These are phyloP conservation scores for Nicotiana benthamiana DNA, from an alignment of 257 asterid genomes.

Conservation along the genomic window DNA sequence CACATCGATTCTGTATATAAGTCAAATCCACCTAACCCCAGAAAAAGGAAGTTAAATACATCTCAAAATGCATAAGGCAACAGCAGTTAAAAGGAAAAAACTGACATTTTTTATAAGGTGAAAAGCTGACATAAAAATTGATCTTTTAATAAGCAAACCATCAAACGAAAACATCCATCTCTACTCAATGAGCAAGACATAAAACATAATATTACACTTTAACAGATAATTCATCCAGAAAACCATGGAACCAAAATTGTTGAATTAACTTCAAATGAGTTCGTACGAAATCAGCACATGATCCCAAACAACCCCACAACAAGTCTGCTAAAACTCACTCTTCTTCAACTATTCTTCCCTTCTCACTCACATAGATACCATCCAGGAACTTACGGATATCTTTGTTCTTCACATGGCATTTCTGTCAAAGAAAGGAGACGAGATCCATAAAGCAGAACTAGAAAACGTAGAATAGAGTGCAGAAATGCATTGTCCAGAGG, in stretches of 20 bases:
- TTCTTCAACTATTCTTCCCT: slow-evolving; percentile 4
- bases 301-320: background rate
- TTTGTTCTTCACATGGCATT: slow-evolving; percentile 5
- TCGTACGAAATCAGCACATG: background rate
- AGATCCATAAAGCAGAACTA: background rate
- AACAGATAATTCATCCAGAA: background rate
- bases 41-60: no score
- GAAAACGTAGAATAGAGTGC: background rate
- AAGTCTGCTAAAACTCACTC: background rate
- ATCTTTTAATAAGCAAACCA: background rate
- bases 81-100: background rate
- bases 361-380: slow-evolving; percentile 5
- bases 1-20: no score
- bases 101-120: background rate
- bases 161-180: background rate
- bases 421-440: background rate
- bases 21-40: no score
- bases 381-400: slow-evolving; percentile 5
- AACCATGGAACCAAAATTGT: background rate
- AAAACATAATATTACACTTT: background rate
- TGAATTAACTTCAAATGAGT: background rate
- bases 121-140: background rate
- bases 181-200: background rate
- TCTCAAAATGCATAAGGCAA: background rate
- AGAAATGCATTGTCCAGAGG: background rate